Percentiles rank a stretch among this genome's conserved stretches.
phyloP scores from a whole-genome alignment of 1,139 yeast species.

The Hemisphaericaspora lyxosophila region DNA sequence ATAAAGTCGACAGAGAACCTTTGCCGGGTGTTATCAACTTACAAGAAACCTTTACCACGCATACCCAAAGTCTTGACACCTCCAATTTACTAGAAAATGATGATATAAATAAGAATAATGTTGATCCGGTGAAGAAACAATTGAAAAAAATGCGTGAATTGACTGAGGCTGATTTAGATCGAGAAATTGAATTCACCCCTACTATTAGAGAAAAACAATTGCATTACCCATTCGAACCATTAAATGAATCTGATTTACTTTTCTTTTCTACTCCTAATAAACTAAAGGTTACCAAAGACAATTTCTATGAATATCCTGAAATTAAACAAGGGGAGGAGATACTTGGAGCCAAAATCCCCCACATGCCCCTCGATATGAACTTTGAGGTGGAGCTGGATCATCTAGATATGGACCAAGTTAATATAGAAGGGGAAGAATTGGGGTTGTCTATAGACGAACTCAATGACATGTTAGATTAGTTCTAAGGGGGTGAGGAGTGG shows the following conservation, averaged over 20 bases:
- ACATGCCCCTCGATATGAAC: constrained; percentile 19
- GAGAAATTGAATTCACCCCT: constrained; percentile 9
- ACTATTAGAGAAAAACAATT: neutral
- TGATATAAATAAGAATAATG: constrained; percentile 22
- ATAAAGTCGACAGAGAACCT: constrained; percentile 4
- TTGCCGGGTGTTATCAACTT: constrained; percentile 8
- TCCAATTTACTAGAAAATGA: constrained; percentile 16
- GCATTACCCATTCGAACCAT: constrained; percentile 18
- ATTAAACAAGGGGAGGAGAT: constrained; percentile 12
- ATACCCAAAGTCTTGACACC: constrained; percentile 25
- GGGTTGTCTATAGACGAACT: constrained; percentile 40
- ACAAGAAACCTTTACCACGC: constrained; percentile 19
- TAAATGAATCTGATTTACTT: constrained; percentile 24
- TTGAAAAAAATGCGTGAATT: constrained; percentile 1
- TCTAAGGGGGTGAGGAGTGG: too few relatives aligned
- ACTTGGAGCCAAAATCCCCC: constrained; percentile 4
- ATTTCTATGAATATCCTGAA: constrained; percentile 15
- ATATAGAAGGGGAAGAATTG: constrained; percentile 17
- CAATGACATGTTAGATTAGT: constrained; percentile 37
- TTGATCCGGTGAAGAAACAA: constrained; percentile 35
- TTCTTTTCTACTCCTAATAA: constrained; percentile 20
- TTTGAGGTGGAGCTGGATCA: constrained; percentile 14
- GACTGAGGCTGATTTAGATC: constrained; percentile 4
- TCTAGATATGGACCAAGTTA: constrained; percentile 7
- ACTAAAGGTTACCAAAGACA: neutral